phyloP scores from a whole-genome alignment of 2,329 filamentous ascomycete species.

The Elsinoe fawcettii region DNA sequence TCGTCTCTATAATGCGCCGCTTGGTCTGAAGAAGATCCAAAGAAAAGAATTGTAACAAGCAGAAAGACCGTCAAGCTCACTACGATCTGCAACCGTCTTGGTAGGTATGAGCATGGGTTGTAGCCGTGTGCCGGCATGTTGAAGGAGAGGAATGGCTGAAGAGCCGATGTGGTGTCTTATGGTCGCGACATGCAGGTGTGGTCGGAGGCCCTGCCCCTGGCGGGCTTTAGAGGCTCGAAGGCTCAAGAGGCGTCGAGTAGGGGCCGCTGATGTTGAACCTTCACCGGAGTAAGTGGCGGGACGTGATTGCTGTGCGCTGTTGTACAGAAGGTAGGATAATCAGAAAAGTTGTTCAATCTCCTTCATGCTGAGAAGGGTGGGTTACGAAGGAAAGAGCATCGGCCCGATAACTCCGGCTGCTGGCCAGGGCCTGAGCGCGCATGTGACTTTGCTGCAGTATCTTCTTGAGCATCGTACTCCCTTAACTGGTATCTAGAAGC shows the following conservation, averaged over 20 bases:
- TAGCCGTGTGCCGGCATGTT: constrained; percentile 6
- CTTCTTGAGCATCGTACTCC: too few relatives aligned
- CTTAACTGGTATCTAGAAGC: too few relatives aligned
- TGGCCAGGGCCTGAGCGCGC: background rate
- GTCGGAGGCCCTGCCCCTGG: background rate
- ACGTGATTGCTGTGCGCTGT: background rate
- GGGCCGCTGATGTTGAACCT: too few relatives aligned
- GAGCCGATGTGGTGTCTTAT: constrained; percentile 3
- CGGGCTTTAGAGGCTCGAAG: background rate
- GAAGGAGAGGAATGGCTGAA: constrained; percentile 8
- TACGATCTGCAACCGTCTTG: constrained; percentile 42
- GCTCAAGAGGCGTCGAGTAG: too few relatives aligned
- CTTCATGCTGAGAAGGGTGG: background rate
- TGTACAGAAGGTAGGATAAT: background rate
- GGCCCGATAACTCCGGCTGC: background rate
- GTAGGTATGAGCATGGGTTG: constrained; percentile 34
- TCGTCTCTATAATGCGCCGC: constrained; percentile 30
- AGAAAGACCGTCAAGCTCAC: constrained; percentile 32
- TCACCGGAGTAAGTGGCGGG: too few relatives aligned
- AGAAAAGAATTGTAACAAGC: constrained; percentile 32
- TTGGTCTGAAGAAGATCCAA: constrained; percentile 26
- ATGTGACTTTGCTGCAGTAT: background rate
- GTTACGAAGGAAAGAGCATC: background rate
- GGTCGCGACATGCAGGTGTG: constrained; percentile 11
- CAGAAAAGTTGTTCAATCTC: background rate